These are phyloP conservation scores for Asterophora lycoperdoides DNA, from an alignment of 768 basidiomycete species.

Conservation along the genomic window DNA sequence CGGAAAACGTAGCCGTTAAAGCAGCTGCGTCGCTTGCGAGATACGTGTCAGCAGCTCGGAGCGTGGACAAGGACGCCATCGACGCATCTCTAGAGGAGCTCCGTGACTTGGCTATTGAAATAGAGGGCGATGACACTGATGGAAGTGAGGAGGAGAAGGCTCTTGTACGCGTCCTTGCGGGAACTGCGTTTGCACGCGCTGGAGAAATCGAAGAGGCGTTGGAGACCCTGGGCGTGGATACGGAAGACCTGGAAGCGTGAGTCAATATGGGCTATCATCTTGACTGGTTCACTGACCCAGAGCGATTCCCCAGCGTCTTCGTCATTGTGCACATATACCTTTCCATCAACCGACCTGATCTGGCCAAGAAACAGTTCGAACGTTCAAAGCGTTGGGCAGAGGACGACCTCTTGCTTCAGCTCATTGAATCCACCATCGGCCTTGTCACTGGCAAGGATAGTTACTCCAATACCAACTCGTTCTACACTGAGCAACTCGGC, in stretches of 20 bases:
- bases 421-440: slow-evolving; percentile 81
- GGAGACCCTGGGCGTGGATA: slow-evolving; percentile 76
- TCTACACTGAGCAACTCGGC: slow-evolving; percentile 80
- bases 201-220: slow-evolving; percentile 90
- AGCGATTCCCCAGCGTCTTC: slow-evolving; percentile 55
- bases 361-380: slow-evolving; percentile 83
- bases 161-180: slow-evolving; percentile 73
- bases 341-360: slow-evolving; percentile 82
- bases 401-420: slow-evolving; percentile 84
- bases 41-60: slow-evolving; percentile 47
- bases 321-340: slow-evolving; percentile 84
- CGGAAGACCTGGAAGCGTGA: slow-evolving; percentile 84
- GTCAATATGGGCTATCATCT: slow-evolving; percentile 28
- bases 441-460: slow-evolving; percentile 71
- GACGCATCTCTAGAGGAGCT: slow-evolving; percentile 73
- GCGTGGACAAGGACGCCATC: slow-evolving; percentile 46
- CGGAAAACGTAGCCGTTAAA: slow-evolving; percentile 64
- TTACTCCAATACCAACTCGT: slow-evolving; percentile 51
- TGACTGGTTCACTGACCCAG: background rate
- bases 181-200: slow-evolving; percentile 80
- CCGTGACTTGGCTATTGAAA: slow-evolving; percentile 81
- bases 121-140: slow-evolving; percentile 74
- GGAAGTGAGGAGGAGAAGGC: slow-evolving; percentile 66
- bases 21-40: slow-evolving; percentile 73
- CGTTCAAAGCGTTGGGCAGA: slow-evolving; percentile 83